Conservation (phyloP, 345 rosid species). For the Citrus sp. region DNA sequence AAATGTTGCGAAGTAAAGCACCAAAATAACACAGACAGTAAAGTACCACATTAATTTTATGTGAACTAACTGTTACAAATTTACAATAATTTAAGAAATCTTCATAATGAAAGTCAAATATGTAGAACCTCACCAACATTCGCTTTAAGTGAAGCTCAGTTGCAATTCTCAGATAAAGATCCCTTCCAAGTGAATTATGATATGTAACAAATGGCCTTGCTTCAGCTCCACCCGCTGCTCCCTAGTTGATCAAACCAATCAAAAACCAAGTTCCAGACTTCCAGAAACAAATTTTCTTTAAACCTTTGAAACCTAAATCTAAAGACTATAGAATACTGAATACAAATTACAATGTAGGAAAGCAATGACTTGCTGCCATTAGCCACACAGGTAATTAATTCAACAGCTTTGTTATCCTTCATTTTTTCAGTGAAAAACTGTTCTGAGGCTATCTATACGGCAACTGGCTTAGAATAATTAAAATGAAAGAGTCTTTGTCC, state of each 20-base stretch:
- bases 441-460: neutral
- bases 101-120: neutral
- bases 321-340: neutral
- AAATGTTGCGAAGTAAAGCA: neutral
- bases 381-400: neutral
- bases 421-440: neutral
- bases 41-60: neutral
- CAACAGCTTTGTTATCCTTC: neutral
- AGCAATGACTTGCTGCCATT: neutral
- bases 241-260: conserved; percentile 56
- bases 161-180: conserved; percentile 90
- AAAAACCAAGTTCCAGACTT: conserved; percentile 29
- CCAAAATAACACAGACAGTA: neutral
- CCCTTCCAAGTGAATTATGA: conserved; percentile 93
- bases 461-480: neutral
- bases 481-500: neutral
- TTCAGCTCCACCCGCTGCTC: conserved; percentile 99
- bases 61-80: neutral
- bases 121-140: conserved; percentile 69
- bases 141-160: conserved; percentile 97
- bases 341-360: neutral
- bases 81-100: neutral
- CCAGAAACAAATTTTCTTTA: conserved; percentile 4
- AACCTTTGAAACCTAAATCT: neutral
- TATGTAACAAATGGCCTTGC: conserved; percentile 91